Percentiles rank a stretch among this genome's conserved stretches.
Evolutionary conservation across 208 protist species (phyloP).

Genomic region (Leptomonas seymouri): DNA sequence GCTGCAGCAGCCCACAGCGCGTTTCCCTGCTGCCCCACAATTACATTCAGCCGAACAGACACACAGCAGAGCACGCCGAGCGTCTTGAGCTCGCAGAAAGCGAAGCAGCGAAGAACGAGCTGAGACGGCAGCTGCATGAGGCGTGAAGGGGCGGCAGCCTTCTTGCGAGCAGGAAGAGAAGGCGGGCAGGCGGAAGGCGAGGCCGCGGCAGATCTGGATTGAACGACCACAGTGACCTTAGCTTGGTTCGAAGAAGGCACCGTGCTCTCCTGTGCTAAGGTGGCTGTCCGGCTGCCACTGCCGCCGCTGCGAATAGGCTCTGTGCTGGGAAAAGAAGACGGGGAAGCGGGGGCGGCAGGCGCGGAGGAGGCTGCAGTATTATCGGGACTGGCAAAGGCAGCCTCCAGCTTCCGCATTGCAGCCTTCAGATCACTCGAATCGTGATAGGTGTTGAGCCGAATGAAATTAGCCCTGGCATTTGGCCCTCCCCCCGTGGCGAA

Average conservation of each 20-base stretch:
- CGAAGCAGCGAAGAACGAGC: slow-evolving; percentile 29
- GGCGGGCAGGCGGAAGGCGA: background rate
- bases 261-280: background rate
- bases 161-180: background rate
- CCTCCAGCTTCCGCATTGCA: slow-evolving; percentile 28
- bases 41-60: slow-evolving; percentile 31
- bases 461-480: slow-evolving; percentile 2
- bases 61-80: slow-evolving; percentile 31
- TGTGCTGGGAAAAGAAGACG: background rate
- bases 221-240: background rate
- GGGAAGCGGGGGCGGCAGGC: background rate
- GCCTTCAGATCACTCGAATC: slow-evolving; percentile 36
- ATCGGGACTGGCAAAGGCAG: slow-evolving; percentile 8
- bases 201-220: background rate
- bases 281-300: background rate
- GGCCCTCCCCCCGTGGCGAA: background rate
- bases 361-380: background rate
- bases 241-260: background rate
- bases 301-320: background rate
- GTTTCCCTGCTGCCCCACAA: slow-evolving; percentile 27
- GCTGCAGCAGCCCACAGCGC: slow-evolving; percentile 28
- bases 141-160: background rate
- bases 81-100: slow-evolving; percentile 29
- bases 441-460: slow-evolving; percentile 33
- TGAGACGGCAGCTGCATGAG: slow-evolving; percentile 23